These are phyloP conservation scores for Aspergillus pseudoterreus DNA, from an alignment of 2,329 filamentous ascomycete genomes.

Conservation along the genomic window DNA sequence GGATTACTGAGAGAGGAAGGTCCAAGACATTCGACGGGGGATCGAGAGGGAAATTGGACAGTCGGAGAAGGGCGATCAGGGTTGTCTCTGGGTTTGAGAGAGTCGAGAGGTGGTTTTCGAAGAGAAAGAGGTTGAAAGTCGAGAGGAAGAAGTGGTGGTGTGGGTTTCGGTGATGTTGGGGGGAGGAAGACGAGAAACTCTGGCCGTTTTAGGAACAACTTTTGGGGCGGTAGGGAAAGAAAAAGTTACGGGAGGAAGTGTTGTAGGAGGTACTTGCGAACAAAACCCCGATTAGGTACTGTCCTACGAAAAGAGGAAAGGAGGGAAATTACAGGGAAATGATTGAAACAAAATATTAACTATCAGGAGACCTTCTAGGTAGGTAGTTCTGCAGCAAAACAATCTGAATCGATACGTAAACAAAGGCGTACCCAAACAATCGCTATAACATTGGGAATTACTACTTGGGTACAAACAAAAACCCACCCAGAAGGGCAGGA, in stretches of 20 bases:
- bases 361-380: too few species aligned
- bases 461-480: background rate
- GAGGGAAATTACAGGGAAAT: background rate
- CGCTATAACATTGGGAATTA: background rate
- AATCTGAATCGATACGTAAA: background rate
- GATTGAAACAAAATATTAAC: background rate
- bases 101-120: background rate
- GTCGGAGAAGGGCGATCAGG: background rate
- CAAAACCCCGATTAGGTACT: background rate
- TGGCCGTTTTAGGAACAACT: slow-evolving; percentile 15
- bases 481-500: background rate
- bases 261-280: background rate
- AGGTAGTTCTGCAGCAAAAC: background rate
- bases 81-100: too few species aligned
- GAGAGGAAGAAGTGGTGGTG: background rate
- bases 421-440: background rate
- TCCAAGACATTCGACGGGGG: slow-evolving; percentile 8
- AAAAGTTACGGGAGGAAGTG: slow-evolving; percentile 6
- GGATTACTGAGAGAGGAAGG: slow-evolving; percentile 20
- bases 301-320: background rate
- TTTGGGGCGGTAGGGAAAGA: slow-evolving; percentile 6
- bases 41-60: background rate
- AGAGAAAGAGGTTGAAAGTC: background rate
- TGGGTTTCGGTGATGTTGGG: slow-evolving; percentile 1
- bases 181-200: slow-evolving; percentile 12